Percentiles rank a stretch among this genome's conserved stretches.
These are phyloP conservation scores for Oemleria cerasiformis DNA, from an alignment of 306 rosid species.

Conservation along the genomic window DNA sequence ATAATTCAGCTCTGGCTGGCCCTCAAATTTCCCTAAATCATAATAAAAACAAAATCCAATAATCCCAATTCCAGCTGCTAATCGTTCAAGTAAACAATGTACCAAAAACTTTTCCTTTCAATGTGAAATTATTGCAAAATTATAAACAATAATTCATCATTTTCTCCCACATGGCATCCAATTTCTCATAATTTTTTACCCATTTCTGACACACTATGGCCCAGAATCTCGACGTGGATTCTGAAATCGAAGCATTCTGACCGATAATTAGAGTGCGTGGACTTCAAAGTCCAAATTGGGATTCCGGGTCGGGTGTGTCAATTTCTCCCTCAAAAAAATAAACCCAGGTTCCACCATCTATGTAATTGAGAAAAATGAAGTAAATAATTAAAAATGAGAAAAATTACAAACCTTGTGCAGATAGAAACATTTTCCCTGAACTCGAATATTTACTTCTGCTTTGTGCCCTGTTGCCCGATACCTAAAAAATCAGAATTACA, in stretches of 20 bases:
- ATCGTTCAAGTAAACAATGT: background rate
- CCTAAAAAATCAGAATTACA: constrained; percentile 32
- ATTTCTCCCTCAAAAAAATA: too few species aligned
- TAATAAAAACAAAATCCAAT: background rate
- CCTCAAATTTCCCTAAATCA: background rate
- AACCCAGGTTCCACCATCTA: too few species aligned
- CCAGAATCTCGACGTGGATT: too few species aligned
- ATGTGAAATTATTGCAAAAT: background rate
- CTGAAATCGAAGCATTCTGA: too few species aligned
- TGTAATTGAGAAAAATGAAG: too few species aligned
- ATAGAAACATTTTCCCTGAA: constrained; percentile 65
- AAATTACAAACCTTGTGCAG: constrained; percentile 69
- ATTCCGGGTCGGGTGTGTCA: too few species aligned
- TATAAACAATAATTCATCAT: background rate
- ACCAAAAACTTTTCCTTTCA: background rate
- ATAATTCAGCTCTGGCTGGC: background rate
- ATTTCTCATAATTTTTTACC: background rate
- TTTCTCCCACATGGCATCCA: background rate
- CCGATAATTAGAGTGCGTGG: too few species aligned
- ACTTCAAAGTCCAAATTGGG: too few species aligned
- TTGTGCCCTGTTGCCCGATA: constrained; percentile 38
- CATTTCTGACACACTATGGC: background rate
- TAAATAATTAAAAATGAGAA: background rate
- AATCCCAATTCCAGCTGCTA: background rate
- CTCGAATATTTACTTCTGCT: constrained; percentile 55